Evolutionary conservation across 2,329 filamentous ascomycete species (phyloP).

Genomic region (Fusarium floridanum): DNA sequence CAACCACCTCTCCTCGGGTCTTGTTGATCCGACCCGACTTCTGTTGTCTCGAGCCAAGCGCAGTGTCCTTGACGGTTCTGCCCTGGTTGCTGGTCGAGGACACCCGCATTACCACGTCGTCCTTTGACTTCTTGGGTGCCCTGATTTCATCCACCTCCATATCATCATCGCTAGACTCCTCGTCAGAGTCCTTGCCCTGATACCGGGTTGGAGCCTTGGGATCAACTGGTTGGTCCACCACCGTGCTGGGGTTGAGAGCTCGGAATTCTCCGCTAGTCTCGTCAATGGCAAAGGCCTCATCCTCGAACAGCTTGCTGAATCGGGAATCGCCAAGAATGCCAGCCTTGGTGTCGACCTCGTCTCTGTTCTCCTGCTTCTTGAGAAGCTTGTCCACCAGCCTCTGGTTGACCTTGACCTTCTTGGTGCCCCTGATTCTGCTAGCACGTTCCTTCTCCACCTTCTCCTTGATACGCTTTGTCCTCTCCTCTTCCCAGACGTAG

Average conservation of each 20-base stretch:
- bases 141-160: conserved; percentile 46
- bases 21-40: conserved; percentile 63
- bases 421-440: conserved; percentile 91
- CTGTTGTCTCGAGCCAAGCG: conserved; percentile 68
- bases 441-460: conserved; percentile 98
- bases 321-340: conserved; percentile 85
- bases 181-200: conserved; percentile 58
- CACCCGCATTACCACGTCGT: conserved; percentile 72
- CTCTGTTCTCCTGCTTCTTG: conserved; percentile 72
- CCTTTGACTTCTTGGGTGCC: conserved; percentile 45
- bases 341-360: conserved; percentile 68
- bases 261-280: conserved; percentile 90
- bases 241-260: conserved; percentile 88
- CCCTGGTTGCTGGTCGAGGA: conserved; percentile 76
- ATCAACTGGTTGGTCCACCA: conserved; percentile 53
- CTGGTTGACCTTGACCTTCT: conserved; percentile 98
- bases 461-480: conserved; percentile 90
- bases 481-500: conserved; percentile 92
- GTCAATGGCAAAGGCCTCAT: conserved; percentile 93
- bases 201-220: conserved; percentile 54
- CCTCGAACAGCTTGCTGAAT: conserved; percentile 90
- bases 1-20: conserved; percentile 64
- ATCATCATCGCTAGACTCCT: conserved; percentile 59
- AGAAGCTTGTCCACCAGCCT: conserved; percentile 80
- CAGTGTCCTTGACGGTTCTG: conserved; percentile 66